These are phyloP conservation scores for Ophiostoma sp. DNA, from an alignment of 2,329 filamentous ascomycete genomes.

Conservation along the genomic window DNA sequence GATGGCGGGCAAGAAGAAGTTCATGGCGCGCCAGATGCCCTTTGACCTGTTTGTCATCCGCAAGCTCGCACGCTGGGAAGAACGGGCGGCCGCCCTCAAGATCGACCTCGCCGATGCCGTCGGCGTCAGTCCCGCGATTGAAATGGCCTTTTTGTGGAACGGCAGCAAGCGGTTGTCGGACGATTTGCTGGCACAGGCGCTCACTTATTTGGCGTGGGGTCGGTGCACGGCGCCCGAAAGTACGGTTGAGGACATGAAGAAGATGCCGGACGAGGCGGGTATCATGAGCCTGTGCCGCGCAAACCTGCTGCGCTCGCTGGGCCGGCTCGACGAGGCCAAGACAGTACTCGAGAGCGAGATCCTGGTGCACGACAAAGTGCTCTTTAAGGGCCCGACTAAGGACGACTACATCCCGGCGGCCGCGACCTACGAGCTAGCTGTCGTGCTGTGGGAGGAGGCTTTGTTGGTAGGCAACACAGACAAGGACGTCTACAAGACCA, in stretches of 20 bases:
- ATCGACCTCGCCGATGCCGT: conserved; percentile 72
- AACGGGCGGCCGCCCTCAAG: conserved; percentile 60
- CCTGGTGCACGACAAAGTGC: conserved; percentile 54
- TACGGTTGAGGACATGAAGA: conserved; percentile 42
- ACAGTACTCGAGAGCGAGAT: conserved; percentile 59
- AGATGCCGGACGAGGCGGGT: conserved; percentile 55
- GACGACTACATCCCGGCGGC: conserved; percentile 69
- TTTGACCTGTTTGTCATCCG: conserved; percentile 81
- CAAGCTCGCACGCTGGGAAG: conserved; percentile 85
- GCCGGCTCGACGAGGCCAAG: conserved; percentile 59
- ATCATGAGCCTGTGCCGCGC: conserved; percentile 62
- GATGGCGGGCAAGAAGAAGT: conserved; percentile 75
- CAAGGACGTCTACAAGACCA: conserved; percentile 35
- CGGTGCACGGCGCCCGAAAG: conserved; percentile 50
- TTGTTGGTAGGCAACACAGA: conserved; percentile 26
- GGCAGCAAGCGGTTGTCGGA: conserved; percentile 74
- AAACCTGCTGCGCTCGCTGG: conserved; percentile 59
- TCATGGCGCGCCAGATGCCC: conserved; percentile 84
- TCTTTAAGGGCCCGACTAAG: conserved; percentile 54
- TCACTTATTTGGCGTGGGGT: conserved; percentile 58
- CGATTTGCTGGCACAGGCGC: conserved; percentile 57
- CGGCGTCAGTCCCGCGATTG: conserved; percentile 72
- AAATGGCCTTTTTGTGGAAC: conserved; percentile 94
- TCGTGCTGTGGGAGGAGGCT: conserved; percentile 69
- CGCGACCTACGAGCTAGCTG: conserved; percentile 81